These are phyloP conservation scores for Exophiala sideris DNA, from an alignment of 2,329 filamentous ascomycete species.

Conservation along the genomic window DNA sequence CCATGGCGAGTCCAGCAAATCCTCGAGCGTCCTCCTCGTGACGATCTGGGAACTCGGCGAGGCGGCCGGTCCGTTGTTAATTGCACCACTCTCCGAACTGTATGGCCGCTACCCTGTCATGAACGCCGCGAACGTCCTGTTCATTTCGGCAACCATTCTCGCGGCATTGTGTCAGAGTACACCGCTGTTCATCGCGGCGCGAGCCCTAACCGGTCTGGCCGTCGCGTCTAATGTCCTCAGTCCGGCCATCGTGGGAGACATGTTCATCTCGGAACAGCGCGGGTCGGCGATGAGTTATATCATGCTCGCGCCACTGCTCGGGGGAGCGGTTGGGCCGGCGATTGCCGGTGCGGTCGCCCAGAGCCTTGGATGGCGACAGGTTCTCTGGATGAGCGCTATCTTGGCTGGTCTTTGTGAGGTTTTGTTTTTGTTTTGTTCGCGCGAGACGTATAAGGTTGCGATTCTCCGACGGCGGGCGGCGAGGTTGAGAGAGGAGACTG, in stretches of 20 bases:
- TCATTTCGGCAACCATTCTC: conserved; percentile 43
- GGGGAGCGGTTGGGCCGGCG: conserved; percentile 26
- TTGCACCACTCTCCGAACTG: conserved; percentile 45
- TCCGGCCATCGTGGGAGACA: conserved; percentile 62
- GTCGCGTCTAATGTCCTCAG: conserved; percentile 56
- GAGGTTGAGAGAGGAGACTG: conserved; percentile 31
- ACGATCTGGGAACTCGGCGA: conserved; percentile 51
- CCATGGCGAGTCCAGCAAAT: conserved; percentile 40
- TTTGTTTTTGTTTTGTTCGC: conserved; percentile 30
- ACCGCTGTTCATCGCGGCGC: conserved; percentile 39
- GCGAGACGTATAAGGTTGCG: conserved; percentile 34
- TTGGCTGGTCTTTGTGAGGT: conserved; percentile 23
- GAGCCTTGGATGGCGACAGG: conserved; percentile 26
- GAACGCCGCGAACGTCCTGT: conserved; percentile 42
- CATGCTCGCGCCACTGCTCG: conserved; percentile 55
- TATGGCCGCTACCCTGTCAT: conserved; percentile 40
- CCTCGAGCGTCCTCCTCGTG: conserved; percentile 50
- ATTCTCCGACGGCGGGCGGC: conserved; percentile 32
- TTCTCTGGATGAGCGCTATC: conserved; percentile 26
- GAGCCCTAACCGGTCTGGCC: conserved; percentile 44
- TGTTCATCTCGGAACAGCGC: conserved; percentile 56
- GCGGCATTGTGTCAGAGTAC: conserved; percentile 39
- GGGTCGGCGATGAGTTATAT: conserved; percentile 58
- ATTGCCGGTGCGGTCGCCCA: conserved; percentile 29
- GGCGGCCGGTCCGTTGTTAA: conserved; percentile 44